Base-by-base conservation (phyloP, 73 alveolate genomes). In the Breviolum minutum region DNA sequence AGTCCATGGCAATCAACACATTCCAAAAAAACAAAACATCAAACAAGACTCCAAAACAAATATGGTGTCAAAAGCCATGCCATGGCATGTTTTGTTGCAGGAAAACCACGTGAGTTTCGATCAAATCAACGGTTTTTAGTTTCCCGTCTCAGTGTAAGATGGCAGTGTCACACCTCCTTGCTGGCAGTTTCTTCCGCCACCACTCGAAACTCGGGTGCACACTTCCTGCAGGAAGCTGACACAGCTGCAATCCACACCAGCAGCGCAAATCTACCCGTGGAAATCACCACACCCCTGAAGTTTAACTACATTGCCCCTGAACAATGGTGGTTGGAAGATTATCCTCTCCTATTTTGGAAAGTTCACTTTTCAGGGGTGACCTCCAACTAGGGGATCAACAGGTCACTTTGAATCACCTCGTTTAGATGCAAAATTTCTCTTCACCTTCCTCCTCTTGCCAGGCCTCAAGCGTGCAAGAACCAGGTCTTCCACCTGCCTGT, bases 151-250 rank as follows among this genome's bases (percentile, higher is more conserved):
- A 66, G 74, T 40, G 54, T 40, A 40, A 40, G 54, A 40, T 40
- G 54, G 54, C 54, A 40, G 54, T 40, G 0, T 40, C 17, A 86
- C 86, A 29, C 97, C 97, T 92, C 97, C 6, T 26, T 92, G 90
- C 29, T 92, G 60, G 97, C 97, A 5, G 97, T 92, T 83, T 92
- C 97, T 71, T 92, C 97, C 4, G 97, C 97, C n/a, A 92, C 90
- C 66, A 92, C 97, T 12, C 97, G 90, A 40, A 92, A 92, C 20
- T 74, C 80, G 48, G 97, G 97, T 10, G 97, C 97, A 12, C 63
- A 79, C n/a, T 87, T 63, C 97, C 97, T 92, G 27, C 62, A 16
- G 74, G 20, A 22, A 73, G 40, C 5, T n/a, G 54, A 40, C n/a
- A n/a, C n/a, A 40, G 54, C 54, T 40, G 54, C 86, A 77, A 27